These are phyloP conservation scores for Boletus edulis DNA, from an alignment of 768 basidiomycete species.

Conservation along the genomic window DNA sequence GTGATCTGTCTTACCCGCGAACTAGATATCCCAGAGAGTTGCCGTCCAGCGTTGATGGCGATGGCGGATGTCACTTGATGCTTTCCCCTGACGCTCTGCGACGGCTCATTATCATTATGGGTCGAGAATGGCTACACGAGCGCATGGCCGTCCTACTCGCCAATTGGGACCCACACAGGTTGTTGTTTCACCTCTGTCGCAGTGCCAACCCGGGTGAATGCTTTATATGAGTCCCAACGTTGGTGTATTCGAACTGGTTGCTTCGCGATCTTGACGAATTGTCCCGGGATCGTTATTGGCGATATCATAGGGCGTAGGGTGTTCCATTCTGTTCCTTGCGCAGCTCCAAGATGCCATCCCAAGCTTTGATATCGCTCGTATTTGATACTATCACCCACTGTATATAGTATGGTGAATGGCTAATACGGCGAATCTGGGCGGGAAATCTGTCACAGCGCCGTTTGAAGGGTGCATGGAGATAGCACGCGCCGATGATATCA, in stretches of 20 bases:
- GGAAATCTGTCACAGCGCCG: too few relatives aligned
- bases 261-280: slow-evolving; percentile 20
- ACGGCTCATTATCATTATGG: slow-evolving; percentile 31
- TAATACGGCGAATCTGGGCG: too few relatives aligned
- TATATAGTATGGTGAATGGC: background rate
- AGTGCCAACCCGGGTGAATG: too few relatives aligned
- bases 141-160: slow-evolving; percentile 15
- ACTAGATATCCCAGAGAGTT: slow-evolving; percentile 33
- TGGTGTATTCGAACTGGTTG: slow-evolving; percentile 13
- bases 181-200: background rate
- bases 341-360: slow-evolving; percentile 10
- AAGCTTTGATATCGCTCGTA: slow-evolving; percentile 1
- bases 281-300: background rate
- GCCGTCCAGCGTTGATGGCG: slow-evolving; percentile 30
- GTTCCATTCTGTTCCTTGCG: background rate
- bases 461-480: too few relatives aligned
- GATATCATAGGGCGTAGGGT: too few relatives aligned
- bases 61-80: slow-evolving; percentile 24
- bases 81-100: slow-evolving; percentile 30
- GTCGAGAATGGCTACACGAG: slow-evolving; percentile 31
- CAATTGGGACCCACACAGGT: slow-evolving; percentile 2
- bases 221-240: too few relatives aligned
- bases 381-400: background rate
- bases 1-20: slow-evolving; percentile 36
- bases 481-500: too few relatives aligned